These are phyloP conservation scores for Ilyonectria destructans DNA, from an alignment of 2,329 filamentous ascomycete genomes.

Conservation along the genomic window DNA sequence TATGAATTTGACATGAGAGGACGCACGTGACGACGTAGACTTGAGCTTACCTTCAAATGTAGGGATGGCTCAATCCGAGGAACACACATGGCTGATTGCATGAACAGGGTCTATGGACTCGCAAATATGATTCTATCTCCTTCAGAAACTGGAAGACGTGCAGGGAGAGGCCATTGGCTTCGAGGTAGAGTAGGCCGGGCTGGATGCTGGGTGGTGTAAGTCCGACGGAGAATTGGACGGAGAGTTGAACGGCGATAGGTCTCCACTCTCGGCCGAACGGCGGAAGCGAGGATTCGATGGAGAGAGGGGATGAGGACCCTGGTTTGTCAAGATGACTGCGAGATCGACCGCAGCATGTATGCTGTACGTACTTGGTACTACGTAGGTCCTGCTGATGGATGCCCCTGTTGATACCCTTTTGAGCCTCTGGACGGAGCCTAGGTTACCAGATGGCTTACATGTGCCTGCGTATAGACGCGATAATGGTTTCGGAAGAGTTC, in stretches of 20 bases:
- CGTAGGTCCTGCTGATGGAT: not conserved
- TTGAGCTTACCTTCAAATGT: not conserved
- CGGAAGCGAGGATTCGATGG: constrained; percentile 21
- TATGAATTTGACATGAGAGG: not conserved
- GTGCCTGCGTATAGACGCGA: too few species aligned
- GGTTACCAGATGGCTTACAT: too few species aligned
- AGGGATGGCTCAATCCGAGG: not conserved
- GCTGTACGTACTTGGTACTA: not conserved
- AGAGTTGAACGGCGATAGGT: constrained; percentile 14
- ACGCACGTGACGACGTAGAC: not conserved
- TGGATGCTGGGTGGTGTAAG: constrained; percentile 4
- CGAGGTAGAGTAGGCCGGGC: constrained; percentile 1
- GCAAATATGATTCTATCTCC: not conserved
- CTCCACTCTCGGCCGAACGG: constrained; percentile 45
- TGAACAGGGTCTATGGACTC: not conserved
- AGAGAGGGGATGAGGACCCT: constrained; percentile 10
- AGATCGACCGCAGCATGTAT: constrained; percentile 1
- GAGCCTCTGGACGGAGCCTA: too few species aligned
- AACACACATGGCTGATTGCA: too few species aligned
- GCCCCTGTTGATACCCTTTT: constrained; percentile 3
- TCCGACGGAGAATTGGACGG: constrained; percentile 29
- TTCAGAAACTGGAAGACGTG: not conserved
- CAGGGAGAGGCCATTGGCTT: constrained; percentile 1
- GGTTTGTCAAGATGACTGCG: constrained; percentile 2
- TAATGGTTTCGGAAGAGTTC: not conserved